phyloP scores from a whole-genome alignment of 2,329 filamentous ascomycete species.

The Boeremia lycopersici region DNA sequence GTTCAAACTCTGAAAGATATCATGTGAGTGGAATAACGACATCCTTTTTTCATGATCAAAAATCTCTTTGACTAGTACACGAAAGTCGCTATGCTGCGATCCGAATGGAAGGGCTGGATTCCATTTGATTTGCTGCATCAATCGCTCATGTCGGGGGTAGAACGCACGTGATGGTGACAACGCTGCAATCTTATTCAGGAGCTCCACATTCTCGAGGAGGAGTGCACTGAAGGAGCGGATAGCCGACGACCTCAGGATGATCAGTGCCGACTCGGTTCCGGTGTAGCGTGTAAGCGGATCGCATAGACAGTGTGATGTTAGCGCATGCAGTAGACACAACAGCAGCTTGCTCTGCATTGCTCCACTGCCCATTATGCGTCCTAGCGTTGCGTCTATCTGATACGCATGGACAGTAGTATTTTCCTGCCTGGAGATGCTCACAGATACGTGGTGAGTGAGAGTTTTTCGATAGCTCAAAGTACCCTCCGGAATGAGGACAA shows the following conservation, averaged over 20 bases:
- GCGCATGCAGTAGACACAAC: constrained; percentile 58
- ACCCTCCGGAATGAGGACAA: constrained; percentile 45
- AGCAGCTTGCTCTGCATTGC: constrained; percentile 60
- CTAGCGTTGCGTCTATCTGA: constrained; percentile 56
- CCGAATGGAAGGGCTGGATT: constrained; percentile 44
- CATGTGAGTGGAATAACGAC: constrained; percentile 21
- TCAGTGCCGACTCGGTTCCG: constrained; percentile 61
- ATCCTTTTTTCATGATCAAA: constrained; percentile 29
- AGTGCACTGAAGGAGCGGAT: constrained; percentile 53
- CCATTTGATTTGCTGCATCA: constrained; percentile 56
- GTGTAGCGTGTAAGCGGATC: constrained; percentile 58
- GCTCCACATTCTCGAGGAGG: constrained; percentile 7
- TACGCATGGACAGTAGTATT: constrained; percentile 51
- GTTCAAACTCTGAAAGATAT: constrained; percentile 6
- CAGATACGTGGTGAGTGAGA: constrained; percentile 11
- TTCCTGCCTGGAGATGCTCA: constrained; percentile 20
- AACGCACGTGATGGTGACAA: constrained; percentile 49
- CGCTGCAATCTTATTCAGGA: constrained; percentile 35
- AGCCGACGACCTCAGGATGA: constrained; percentile 54
- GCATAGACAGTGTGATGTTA: constrained; percentile 60
- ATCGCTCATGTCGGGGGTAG: constrained; percentile 51
- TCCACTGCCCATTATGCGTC: constrained; percentile 58
- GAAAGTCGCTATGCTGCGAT: constrained; percentile 41
- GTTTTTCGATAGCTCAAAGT: constrained; percentile 11
- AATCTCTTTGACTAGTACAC: constrained; percentile 25